Evolutionary conservation across 495 filamentous ascomycete genomes (phyloP).

Genomic region (Aspergillus affinis): DNA sequence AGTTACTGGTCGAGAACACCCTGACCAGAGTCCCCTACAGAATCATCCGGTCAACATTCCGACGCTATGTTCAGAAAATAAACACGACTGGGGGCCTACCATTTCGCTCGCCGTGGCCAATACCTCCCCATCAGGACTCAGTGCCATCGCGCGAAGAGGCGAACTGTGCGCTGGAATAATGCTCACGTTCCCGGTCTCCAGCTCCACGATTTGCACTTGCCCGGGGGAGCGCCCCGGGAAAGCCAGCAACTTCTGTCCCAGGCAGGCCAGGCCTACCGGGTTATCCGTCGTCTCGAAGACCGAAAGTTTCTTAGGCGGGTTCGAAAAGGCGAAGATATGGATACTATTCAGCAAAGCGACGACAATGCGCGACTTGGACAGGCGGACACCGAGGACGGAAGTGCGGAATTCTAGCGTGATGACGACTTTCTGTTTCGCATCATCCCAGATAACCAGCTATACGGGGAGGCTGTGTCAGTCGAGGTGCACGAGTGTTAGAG

Average conservation of each 20-base stretch:
- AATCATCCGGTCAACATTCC: slow-evolving; percentile 11
- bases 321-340: slow-evolving; percentile 80
- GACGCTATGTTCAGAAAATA: not conserved
- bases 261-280: slow-evolving; percentile 72
- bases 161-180: slow-evolving; percentile 91
- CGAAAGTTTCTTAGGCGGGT: slow-evolving; percentile 67
- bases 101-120: slow-evolving; percentile 90
- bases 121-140: slow-evolving; percentile 78
- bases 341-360: slow-evolving; percentile 81
- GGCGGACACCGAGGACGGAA: slow-evolving; percentile 73
- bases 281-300: slow-evolving; percentile 89
- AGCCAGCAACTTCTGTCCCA: slow-evolving; percentile 68
- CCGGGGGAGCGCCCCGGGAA: slow-evolving; percentile 84
- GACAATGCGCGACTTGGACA: slow-evolving; percentile 76
- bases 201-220: slow-evolving; percentile 88
- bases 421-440: slow-evolving; percentile 70
- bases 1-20: slow-evolving; percentile 74
- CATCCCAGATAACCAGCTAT: slow-evolving; percentile 89
- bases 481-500: not conserved
- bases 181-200: slow-evolving; percentile 79
- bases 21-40: slow-evolving; percentile 81
- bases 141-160: slow-evolving; percentile 71
- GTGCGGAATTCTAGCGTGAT: slow-evolving; percentile 73
- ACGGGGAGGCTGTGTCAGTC: slow-evolving; percentile 8
- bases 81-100: slow-evolving; percentile 41